Evolutionary conservation across 1,284 basidiomycete species (phyloP), one percentile per base, ranked within the genome.

Genomic region (Apiotrichum akiyoshidainum): DNA sequence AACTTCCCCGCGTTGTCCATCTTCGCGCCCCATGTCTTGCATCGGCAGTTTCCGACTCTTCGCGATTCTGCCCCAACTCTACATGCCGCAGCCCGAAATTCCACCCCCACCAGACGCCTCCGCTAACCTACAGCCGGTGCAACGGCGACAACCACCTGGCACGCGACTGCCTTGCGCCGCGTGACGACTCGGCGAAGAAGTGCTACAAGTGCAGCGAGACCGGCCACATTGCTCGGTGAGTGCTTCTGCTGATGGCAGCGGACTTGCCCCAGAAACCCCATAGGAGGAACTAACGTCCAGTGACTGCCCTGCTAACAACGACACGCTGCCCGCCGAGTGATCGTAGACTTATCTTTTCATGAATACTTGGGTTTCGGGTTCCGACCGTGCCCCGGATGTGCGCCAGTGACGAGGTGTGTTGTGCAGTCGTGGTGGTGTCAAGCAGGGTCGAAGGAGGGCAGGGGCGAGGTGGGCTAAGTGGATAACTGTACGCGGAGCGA

Each of bases 191-290:
- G 34, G 60, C 69, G 46, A 76, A 76, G 66, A 74, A 70, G 64
- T 78, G 77, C 68, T 78, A 76, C 74, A 74, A 73, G 66, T 78
- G 77, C 63, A 68, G 72, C 64, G 69, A 74, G 65, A 65, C 69
- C 21, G 75, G 75, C 40, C 77, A 78, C 67, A 72, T 78, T 58
- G 75, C 77, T 54, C 64, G 61, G 66, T 68, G 46, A 60, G 68
- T 61, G 17, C 22, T 2, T 26, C 14, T 21, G 12, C 17, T n/a
- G 3, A 7, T 19, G 19, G 16, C 13, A 4, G 14, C 13, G 7
- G 4, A 31, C 26, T 31, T 31, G 26, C 3, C 26, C 3, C 26
- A 31, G 26, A 31, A n/a, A n/a, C n/a, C n/a, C n/a, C n/a, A n/a
- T n/a, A n/a, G n/a, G 19, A 6, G 21, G 17, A 10, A 21, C 37